Percentiles rank a stretch among this genome's conserved stretches.
Evolutionary conservation across 768 basidiomycete genomes (phyloP).

Genomic region (Lentinula boryana): DNA sequence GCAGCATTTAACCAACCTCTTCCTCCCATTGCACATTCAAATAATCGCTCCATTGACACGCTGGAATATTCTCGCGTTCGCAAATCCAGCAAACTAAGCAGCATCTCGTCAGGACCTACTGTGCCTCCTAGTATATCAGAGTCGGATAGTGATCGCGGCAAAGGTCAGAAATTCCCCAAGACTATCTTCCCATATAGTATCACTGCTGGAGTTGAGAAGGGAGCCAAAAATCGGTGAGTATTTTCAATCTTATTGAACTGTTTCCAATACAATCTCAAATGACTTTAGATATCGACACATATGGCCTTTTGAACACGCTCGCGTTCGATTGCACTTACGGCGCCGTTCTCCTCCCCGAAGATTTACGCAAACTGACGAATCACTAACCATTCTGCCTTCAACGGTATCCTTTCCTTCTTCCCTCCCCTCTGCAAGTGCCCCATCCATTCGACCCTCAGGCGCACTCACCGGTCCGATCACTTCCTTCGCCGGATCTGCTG

Average conservation of each 20-base stretch:
- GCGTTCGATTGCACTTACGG: conserved; percentile 59
- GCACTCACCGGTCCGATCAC: conserved; percentile 2
- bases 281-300: conserved; percentile 76
- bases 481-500: not conserved
- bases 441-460: not conserved
- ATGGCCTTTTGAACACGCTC: conserved; percentile 95
- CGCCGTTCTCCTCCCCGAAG: conserved; percentile 1
- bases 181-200: conserved; percentile 79
- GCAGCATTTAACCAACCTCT: not conserved
- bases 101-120: not conserved
- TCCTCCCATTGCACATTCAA: not conserved
- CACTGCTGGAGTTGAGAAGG: conserved; percentile 93
- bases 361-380: not conserved
- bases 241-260: not conserved
- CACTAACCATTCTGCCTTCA: not conserved
- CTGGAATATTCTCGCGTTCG: not conserved
- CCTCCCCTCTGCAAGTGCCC: not conserved
- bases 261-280: not conserved
- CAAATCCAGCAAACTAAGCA: not conserved
- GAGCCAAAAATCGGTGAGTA: conserved; percentile 80
- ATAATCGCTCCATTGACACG: too few relatives aligned
- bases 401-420: not conserved
- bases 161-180: conserved; percentile 13
- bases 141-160: conserved; percentile 9
- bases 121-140: not conserved